Percentiles rank a stretch among this genome's conserved stretches.
Evolutionary conservation across 257 asterid genomes (phyloP).

Genomic region (Echites panduratus): DNA sequence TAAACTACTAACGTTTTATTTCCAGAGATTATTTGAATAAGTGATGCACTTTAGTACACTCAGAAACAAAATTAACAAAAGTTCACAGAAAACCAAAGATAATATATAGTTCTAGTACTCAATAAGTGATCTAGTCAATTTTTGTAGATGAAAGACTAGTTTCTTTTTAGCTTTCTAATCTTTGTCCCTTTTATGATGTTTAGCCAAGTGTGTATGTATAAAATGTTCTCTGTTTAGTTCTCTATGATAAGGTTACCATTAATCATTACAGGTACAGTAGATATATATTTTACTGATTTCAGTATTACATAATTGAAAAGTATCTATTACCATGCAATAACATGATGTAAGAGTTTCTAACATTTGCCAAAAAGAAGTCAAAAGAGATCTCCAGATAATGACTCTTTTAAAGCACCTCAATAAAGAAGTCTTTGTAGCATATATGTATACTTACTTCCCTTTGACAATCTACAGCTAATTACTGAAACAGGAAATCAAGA

Average conservation of each 20-base stretch:
- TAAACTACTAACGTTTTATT: not conserved
- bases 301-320: not conserved
- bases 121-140: not conserved
- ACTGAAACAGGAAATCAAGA: not conserved
- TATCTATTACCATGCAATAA: not conserved
- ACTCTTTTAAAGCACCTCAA: not conserved
- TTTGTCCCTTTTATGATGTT: not conserved
- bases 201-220: not conserved
- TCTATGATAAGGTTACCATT: not conserved
- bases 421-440: not conserved
- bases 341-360: not conserved
- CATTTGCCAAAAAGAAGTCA: constrained; percentile 6
- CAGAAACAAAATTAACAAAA: not conserved
- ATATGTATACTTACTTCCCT: no score
- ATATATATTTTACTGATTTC: not conserved
- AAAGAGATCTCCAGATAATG: constrained; percentile 1
- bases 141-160: not conserved
- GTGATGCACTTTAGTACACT: not conserved
- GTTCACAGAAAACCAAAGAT: not conserved
- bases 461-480: constrained; percentile 1
- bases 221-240: not conserved
- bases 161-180: not conserved
- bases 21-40: not conserved
- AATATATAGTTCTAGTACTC: not conserved
- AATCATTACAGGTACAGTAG: not conserved